Evolutionary conservation across 176 grass and related monocot species (phyloP), one percentile per base, ranked within the genome.

Genomic region (Thinopyrum elongatum): DNA sequence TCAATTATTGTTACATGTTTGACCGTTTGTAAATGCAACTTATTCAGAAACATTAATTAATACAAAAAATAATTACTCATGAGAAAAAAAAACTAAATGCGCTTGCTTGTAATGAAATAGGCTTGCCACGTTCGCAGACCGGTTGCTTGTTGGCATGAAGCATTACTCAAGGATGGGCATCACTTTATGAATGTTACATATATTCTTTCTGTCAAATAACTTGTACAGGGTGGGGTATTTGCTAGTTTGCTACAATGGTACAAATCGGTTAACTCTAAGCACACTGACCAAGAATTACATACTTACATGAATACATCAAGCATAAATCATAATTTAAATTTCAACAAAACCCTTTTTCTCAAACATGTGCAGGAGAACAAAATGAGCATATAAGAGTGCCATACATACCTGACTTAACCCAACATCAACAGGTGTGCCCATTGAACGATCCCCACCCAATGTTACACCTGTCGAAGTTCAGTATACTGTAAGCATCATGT

Each of bases 391-490:
- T 77, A 39, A 25, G 65, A 63, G 64, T 66, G 33, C 28, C 12
- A 84, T 84, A 64, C 75, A 89, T 80, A 98, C 96, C 93, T 98
- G 95, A 58, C 66, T 98, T 85, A 98, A 91, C 34, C 96, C 96
- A n/a, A 98, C 93, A 85, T 98, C 96, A 84, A 98, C 93, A 84
- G 36, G 86, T 53, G 92, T 95, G 5, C 96, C 92, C n/a, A 92
- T 87, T 80, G 94, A 92, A 64, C 44, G 60, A 88, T 95, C 92
- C 34, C 84, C 86, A 30, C 94, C 90, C 90, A 98, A 83, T 77
- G 96, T 92, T 68, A 98, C 88, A 87, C 96, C 96, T 98, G 84
- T 82, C 73, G 61, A 78, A 67, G 85, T 87, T 65, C 44, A 84
- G 61, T 80, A 51, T 55, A 64, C 47, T 77, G 68, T 84, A 84